These are phyloP conservation scores for Penicillium parvum DNA, from an alignment of 495 filamentous ascomycete species.

Conservation along the genomic window DNA sequence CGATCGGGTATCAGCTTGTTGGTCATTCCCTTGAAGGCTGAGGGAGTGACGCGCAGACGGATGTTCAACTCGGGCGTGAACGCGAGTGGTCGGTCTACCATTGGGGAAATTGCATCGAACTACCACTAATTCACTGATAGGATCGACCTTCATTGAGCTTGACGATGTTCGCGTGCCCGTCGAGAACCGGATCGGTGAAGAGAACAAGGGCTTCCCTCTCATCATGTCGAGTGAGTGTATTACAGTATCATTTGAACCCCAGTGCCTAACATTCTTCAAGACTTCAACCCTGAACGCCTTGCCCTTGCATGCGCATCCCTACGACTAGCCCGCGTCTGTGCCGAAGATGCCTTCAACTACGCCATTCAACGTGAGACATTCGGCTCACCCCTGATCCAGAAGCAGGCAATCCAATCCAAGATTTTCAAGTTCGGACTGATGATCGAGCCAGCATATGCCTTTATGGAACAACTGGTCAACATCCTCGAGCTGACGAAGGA, in stretches of 20 bases:
- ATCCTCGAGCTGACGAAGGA: conserved; percentile 41
- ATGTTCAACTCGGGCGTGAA: conserved; percentile 68
- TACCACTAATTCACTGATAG: conserved; percentile 12
- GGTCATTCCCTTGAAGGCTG: conserved; percentile 46
- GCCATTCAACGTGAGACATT: conserved; percentile 48
- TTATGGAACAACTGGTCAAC: conserved; percentile 45
- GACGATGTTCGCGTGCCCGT: conserved; percentile 45
- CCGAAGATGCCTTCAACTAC: conserved; percentile 47
- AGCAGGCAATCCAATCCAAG: conserved; percentile 44
- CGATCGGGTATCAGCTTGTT: conserved; percentile 46
- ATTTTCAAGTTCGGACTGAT: conserved; percentile 46
- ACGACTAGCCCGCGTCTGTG: conserved; percentile 43
- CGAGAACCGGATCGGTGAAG: conserved; percentile 40
- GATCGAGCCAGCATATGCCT: conserved; percentile 47
- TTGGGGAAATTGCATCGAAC: not conserved
- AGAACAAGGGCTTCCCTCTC: conserved; percentile 46
- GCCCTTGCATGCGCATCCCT: conserved; percentile 39
- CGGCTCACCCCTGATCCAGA: conserved; percentile 43
- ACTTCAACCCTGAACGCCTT: conserved; percentile 48
- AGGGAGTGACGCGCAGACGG: conserved; percentile 59
- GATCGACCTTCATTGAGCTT: conserved; percentile 45
- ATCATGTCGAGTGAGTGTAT: conserved; percentile 44
- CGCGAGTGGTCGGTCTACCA: conserved; percentile 32
- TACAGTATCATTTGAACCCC: not conserved
- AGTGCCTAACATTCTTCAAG: conserved; percentile 11